Conservation (phyloP, 371 early-diverging fungal genomes). For the Coemansia sp. region DNA sequence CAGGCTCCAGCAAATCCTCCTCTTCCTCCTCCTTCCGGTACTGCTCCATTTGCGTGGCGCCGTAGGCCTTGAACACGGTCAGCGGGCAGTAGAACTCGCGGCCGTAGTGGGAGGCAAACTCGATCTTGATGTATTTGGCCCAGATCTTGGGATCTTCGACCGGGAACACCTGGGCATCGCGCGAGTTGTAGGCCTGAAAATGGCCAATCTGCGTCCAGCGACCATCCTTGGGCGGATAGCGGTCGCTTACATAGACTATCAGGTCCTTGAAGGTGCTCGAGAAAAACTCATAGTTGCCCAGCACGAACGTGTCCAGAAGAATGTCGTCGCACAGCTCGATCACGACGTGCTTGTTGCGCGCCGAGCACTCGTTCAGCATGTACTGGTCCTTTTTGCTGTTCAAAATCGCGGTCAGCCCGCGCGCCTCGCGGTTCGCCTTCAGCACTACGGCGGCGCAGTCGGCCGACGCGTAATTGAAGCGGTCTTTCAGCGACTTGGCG, state of each 20-base stretch:
- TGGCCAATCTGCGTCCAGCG: conserved; percentile 81
- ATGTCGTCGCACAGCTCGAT: conserved; percentile 95
- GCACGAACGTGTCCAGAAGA: conserved; percentile 80
- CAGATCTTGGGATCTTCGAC: conserved; percentile 68
- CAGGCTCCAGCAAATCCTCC: conserved; percentile 52
- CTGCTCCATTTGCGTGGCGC: conserved; percentile 90
- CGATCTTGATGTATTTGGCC: conserved; percentile 84
- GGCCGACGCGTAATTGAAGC: conserved; percentile 90
- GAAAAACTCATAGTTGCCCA: conserved; percentile 97
- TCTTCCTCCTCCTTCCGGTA: conserved; percentile 68
- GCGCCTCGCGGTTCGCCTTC: conserved; percentile 79
- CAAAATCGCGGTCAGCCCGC: conserved; percentile 78
- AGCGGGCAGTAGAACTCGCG: conserved; percentile 93
- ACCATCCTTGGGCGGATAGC: conserved; percentile 77
- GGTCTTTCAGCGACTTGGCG: conserved; percentile 63
- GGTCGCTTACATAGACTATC: conserved; percentile 70
- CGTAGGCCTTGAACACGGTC: conserved; percentile 82
- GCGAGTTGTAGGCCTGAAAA: conserved; percentile 78
- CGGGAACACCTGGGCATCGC: conserved; percentile 85
- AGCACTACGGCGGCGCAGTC: conserved; percentile 93
- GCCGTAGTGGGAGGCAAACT: conserved; percentile 88
- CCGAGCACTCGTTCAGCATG: conserved; percentile 87
- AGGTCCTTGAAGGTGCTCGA: conserved; percentile 90
- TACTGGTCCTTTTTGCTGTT: conserved; percentile 86
- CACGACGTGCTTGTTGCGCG: conserved; percentile 72